Base-by-base conservation (phyloP, 106 monocot species). In the Alisma plantagoaquatica region DNA sequence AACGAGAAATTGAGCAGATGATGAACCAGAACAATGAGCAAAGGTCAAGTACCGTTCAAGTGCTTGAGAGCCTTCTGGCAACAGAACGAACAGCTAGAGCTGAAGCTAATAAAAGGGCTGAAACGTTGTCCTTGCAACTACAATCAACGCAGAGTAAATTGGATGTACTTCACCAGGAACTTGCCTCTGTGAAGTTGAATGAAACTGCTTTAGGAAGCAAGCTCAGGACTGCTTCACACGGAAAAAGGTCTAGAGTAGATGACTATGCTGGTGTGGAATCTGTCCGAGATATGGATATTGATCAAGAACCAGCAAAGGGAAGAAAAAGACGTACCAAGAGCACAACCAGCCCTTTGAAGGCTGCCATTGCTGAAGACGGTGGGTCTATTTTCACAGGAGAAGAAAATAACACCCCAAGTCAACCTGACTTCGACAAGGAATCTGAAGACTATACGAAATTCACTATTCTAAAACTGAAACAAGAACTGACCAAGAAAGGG, bases 81-180 rank as follows among this genome's bases (percentile, higher is more conserved):
- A 78, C 94, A 2, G 94, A 94, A 52, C 73, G 94, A 29, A 72
- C 54, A 11, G 75, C 94, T 41, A 62, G 75, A 42, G 63, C 77
- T 11, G 94, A 94, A 54, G 94, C 94, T 9, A 94, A 77, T 38
- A 75, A 49, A 41, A 79, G 94, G 57, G 87, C 94, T 7, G 87
- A 94, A 43, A 71, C 73, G 4, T 53, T 94, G 12, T 88, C 87
- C 8, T 53, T 94, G 43, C 87, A 94, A 65, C 63, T 94, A 22
- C 94, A 94, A 63, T 54, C 80, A n/a, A 94, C 94, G 54, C 94
- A 94, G 62, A 67, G 80, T 4, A 94, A 84, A 51, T 61, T 94
- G 2, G 94, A 94, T 68, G 48, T 72, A 15, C 63, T 84, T 15
- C 94, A 88, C 25, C 87, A 84, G 53, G 83, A 94, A 63, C 59